These are phyloP conservation scores for Microcera coccophila DNA, from an alignment of 2,329 filamentous ascomycete genomes.

Conservation along the genomic window DNA sequence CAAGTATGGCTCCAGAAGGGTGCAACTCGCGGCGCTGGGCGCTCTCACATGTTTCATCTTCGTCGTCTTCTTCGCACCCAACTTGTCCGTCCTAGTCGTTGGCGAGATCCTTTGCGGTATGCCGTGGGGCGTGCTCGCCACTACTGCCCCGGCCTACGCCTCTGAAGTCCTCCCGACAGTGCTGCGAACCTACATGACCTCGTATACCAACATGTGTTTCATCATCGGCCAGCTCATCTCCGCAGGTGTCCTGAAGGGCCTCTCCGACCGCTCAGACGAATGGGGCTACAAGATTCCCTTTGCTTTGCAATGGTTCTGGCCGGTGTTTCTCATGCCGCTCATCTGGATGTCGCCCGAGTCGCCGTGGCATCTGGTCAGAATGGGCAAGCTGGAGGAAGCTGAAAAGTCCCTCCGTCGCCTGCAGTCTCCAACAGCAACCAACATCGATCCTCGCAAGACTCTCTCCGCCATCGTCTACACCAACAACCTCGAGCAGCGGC, in stretches of 20 bases:
- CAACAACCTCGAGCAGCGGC: slow-evolving; percentile 36
- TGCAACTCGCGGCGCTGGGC: slow-evolving; percentile 37
- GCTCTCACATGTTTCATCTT: slow-evolving; percentile 38
- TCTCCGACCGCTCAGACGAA: slow-evolving; percentile 35
- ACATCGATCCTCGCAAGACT: slow-evolving; percentile 32
- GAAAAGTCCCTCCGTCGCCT: too few species aligned
- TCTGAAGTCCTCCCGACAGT: slow-evolving; percentile 63
- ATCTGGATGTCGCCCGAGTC: slow-evolving; percentile 45
- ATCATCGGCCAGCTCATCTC: slow-evolving; percentile 46
- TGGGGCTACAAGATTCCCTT: slow-evolving; percentile 49
- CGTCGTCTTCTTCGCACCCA: slow-evolving; percentile 35
- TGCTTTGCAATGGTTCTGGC: slow-evolving; percentile 47
- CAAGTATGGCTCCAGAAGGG: slow-evolving; percentile 37
- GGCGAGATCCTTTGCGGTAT: slow-evolving; percentile 57
- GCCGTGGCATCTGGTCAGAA: slow-evolving; percentile 46
- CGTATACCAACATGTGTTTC: slow-evolving; percentile 48
- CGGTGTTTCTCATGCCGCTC: slow-evolving; percentile 40
- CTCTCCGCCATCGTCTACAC: slow-evolving; percentile 42
- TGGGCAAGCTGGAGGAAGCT: slow-evolving; percentile 15
- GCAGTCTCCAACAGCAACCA: too few species aligned
- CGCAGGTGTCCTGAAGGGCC: slow-evolving; percentile 39
- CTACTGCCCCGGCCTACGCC: slow-evolving; percentile 57
- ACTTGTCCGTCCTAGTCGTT: slow-evolving; percentile 38
- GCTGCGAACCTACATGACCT: slow-evolving; percentile 46
- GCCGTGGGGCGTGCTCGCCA: slow-evolving; percentile 51